A percentile compares a stretch with the other conserved stretches of the same genome.
Conservation (phyloP, 2,329 filamentous ascomycete species). For the Xylariales sp. region DNA sequence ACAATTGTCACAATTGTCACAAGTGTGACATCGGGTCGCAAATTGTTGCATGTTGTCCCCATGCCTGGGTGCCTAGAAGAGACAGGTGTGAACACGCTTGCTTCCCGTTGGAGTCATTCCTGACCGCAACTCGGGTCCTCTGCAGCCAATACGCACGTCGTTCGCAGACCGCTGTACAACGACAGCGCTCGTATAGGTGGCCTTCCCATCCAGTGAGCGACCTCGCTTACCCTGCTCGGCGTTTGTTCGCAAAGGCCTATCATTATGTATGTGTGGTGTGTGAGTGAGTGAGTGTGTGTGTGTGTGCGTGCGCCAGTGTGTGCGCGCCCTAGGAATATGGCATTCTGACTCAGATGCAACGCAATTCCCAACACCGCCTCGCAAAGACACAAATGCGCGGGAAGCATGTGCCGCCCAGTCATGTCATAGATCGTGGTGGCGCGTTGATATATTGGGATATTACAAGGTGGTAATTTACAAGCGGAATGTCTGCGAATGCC, state of each 20-base stretch:
- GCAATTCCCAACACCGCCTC: conserved; percentile 41
- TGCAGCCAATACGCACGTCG: conserved; percentile 44
- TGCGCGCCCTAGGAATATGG: conserved; percentile 36
- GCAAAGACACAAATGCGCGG: conserved; percentile 3
- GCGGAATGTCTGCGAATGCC: conserved; percentile 25
- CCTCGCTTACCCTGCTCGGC: conserved; percentile 36
- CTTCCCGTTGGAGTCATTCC: conserved; percentile 31
- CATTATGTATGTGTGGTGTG: not conserved
- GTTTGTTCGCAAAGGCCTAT: conserved; percentile 40
- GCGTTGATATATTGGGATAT: conserved; percentile 25
- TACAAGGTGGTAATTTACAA: conserved; percentile 20
- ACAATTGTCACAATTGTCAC: not conserved
- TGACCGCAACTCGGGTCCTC: conserved; percentile 45
- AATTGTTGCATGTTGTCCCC: conserved; percentile 27
- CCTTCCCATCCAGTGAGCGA: conserved; percentile 35
- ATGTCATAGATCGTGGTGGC: conserved; percentile 31
- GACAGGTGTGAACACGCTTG: conserved; percentile 24
- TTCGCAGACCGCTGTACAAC: conserved; percentile 42
- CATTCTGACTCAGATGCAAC: conserved; percentile 47
- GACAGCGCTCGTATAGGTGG: conserved; percentile 43
- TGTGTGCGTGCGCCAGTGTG: conserved; percentile 4
- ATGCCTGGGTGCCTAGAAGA: conserved; percentile 19
- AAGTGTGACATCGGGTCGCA: conserved; percentile 24
- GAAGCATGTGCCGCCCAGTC: conserved; percentile 28
- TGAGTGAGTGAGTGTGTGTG: not conserved